Evolutionary conservation across 768 basidiomycete genomes (phyloP).

Genomic region (Suillus subalutaceus): DNA sequence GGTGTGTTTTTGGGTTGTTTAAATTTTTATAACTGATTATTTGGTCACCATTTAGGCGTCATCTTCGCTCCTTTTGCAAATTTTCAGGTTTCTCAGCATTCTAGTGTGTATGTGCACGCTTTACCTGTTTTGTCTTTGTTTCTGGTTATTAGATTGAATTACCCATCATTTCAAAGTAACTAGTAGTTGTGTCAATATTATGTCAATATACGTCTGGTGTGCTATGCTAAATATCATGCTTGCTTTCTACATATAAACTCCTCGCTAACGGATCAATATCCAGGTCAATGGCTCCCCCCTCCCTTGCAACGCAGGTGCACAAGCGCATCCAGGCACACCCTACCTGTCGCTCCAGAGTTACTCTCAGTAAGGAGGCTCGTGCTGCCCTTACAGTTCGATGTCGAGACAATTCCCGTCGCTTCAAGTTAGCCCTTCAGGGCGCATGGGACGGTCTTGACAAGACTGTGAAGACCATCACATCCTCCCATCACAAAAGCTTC

Average conservation of each 20-base stretch:
- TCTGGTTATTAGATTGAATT: no score
- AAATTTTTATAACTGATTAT: neutral
- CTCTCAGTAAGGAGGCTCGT: neutral
- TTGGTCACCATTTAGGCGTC: neutral
- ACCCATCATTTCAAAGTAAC: no score
- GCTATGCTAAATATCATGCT: no score
- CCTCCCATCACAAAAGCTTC: neutral
- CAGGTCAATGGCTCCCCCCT: neutral
- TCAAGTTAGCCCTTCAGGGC: no score
- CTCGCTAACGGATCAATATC: accelerated
- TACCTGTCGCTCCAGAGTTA: neutral
- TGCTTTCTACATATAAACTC: neutral
- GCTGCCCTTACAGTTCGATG: neutral
- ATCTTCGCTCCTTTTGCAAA: neutral
- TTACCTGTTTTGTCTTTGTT: neutral
- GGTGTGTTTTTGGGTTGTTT: no score
- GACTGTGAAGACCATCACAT: neutral
- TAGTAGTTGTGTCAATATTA: neutral
- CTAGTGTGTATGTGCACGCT: neutral
- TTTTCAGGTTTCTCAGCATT: neutral
- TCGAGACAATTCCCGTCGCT: neutral
- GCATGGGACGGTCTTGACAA: neutral
- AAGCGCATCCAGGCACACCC: neutral
- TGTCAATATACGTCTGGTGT: neutral
- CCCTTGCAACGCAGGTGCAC: neutral